A percentile compares a stretch with the other conserved stretches of the same genome.
These are phyloP conservation scores for Kluyveromyces marxianus DNA, from an alignment of 1,139 yeast genomes.

Conservation along the genomic window DNA sequence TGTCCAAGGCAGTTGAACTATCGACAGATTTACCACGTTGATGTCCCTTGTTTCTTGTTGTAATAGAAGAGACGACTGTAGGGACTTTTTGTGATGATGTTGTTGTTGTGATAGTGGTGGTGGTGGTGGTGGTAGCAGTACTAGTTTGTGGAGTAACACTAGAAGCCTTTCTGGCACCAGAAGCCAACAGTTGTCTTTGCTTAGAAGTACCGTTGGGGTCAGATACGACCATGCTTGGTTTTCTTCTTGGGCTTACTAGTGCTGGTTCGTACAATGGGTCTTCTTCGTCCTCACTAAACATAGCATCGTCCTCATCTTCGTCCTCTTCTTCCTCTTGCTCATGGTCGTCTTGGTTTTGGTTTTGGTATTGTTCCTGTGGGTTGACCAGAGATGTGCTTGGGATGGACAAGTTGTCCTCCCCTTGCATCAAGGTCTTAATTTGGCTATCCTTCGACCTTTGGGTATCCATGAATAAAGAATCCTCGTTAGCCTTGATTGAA, in stretches of 20 bases:
- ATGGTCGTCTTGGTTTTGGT: constrained; percentile 2
- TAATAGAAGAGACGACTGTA: constrained; percentile 7
- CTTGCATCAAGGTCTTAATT: not conserved
- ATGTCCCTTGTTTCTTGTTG: constrained; percentile 22
- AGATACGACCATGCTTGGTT: constrained; percentile 17
- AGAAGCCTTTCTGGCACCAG: not conserved
- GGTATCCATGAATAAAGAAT: constrained; percentile 4
- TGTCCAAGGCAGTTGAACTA: not conserved
- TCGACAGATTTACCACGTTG: constrained; percentile 9
- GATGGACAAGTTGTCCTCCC: too few relatives aligned
- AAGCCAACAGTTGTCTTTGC: not conserved
- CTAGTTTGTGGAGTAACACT: too few relatives aligned
- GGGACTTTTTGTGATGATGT: not conserved
- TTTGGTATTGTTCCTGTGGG: too few relatives aligned
- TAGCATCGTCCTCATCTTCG: constrained; percentile 13
- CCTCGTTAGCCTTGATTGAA: not conserved
- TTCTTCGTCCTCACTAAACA: constrained; percentile 17
- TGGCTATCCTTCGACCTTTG: not conserved
- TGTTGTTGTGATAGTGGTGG: too few relatives aligned
- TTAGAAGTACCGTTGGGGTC: constrained; percentile 1
- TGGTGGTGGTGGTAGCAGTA: too few relatives aligned
- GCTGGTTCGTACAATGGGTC: constrained; percentile 20
- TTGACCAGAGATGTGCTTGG: too few relatives aligned
- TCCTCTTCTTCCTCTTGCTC: constrained; percentile 1
- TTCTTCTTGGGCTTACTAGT: constrained; percentile 16